A percentile compares a stretch with the other conserved stretches of the same genome.
These are phyloP conservation scores for Carallia pectinifolia DNA, from an alignment of 345 rosid species.

Conservation along the genomic window DNA sequence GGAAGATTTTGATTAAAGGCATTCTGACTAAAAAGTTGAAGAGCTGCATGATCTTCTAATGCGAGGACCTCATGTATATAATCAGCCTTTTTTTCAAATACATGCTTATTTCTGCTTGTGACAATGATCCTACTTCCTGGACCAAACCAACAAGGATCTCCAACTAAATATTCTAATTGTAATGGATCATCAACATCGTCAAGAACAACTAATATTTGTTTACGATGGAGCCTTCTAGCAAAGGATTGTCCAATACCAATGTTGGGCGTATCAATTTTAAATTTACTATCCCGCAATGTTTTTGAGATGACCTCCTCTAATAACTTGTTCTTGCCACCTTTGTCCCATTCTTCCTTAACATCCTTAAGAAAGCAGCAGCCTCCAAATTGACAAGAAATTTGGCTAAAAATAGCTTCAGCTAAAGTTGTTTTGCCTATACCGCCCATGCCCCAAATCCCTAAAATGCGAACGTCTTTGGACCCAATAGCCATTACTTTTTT, in stretches of 20 bases:
- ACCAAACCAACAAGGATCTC: neutral
- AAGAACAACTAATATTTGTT: conserved; percentile 3
- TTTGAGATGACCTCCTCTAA: neutral
- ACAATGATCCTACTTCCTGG: neutral
- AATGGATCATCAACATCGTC: conserved; percentile 1
- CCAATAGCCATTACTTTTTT: neutral
- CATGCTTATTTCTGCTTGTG: neutral
- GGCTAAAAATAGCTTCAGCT: conserved; percentile 1
- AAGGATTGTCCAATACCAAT: neutral
- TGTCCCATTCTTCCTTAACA: conserved; percentile 7
- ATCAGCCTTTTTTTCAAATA: neutral
- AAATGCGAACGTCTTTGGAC: neutral
- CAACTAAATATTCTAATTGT: neutral
- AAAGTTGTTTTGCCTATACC: conserved; percentile 15
- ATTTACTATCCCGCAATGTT: neutral
- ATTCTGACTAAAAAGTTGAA: neutral
- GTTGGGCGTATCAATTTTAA: neutral
- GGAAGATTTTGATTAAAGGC: neutral
- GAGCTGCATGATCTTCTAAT: neutral
- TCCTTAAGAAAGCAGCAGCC: conserved; percentile 11
- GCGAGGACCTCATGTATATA: neutral
- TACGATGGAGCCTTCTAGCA: neutral
- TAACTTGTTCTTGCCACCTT: neutral
- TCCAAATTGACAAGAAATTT: neutral
- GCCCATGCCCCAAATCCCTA: conserved; percentile 20